These are phyloP conservation scores for Verticillium nonalfalfae DNA, from an alignment of 2,329 filamentous ascomycete genomes.

Conservation along the genomic window DNA sequence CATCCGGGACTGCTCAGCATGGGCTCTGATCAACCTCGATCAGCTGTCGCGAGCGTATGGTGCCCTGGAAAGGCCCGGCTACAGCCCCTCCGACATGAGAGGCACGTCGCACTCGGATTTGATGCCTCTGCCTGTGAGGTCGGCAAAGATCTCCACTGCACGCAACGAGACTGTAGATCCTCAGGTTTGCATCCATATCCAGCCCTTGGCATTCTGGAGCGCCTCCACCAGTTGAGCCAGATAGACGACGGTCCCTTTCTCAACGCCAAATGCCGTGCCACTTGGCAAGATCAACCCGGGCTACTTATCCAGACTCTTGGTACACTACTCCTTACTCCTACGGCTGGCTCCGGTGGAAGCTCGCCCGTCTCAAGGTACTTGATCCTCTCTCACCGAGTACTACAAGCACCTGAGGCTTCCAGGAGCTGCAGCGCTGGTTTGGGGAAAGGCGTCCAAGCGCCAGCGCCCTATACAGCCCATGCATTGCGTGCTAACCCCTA, in stretches of 20 bases:
- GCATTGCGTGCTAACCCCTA: background rate
- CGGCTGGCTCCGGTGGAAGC: too few species aligned
- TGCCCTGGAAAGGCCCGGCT: too few species aligned
- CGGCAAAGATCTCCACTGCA: background rate
- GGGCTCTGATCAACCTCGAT: background rate
- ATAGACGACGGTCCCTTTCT: background rate
- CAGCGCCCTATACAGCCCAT: background rate
- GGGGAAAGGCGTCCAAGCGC: background rate
- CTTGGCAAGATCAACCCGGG: background rate
- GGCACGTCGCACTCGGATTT: background rate
- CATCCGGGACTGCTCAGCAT: background rate
- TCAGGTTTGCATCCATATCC: background rate
- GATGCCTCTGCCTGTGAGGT: background rate
- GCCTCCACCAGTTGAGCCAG: background rate
- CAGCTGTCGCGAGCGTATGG: background rate
- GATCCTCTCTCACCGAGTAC: background rate
- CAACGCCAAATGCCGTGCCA: background rate
- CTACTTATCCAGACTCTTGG: background rate
- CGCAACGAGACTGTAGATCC: background rate
- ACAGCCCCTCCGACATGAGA: background rate
- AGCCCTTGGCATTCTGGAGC: background rate
- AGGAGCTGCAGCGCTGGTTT: background rate
- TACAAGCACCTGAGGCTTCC: background rate
- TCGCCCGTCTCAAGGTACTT: too few species aligned
- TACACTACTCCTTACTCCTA: background rate